A percentile compares a stretch with the other conserved stretches of the same genome.
These are phyloP conservation scores for Piper betle DNA, from an alignment of 164 flowering plant genomes.

Conservation along the genomic window DNA sequence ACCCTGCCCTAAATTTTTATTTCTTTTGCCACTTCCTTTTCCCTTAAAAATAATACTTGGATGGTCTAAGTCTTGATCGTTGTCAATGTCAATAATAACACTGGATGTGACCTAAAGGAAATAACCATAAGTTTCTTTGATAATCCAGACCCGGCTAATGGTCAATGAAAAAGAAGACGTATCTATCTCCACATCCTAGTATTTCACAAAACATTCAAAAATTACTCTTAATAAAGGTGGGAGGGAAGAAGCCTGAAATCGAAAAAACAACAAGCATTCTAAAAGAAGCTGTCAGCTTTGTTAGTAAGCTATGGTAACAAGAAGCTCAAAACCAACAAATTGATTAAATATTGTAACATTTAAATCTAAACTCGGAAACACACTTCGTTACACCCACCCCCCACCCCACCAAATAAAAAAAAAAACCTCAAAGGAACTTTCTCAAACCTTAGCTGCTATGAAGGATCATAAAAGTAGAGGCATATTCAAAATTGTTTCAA, in stretches of 20 bases:
- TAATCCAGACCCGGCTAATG: too few relatives aligned
- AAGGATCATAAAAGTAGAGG: too few relatives aligned
- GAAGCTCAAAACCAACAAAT: background rate
- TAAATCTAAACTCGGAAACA: too few relatives aligned
- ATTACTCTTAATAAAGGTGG: background rate
- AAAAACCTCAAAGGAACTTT: too few relatives aligned
- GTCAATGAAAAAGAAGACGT: too few relatives aligned
- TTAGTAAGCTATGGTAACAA: background rate
- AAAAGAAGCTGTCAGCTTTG: background rate
- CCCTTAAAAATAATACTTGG: constrained; percentile 1
- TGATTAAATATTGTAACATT: too few relatives aligned
- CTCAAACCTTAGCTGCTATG: too few relatives aligned
- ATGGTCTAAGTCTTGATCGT: constrained; percentile 6
- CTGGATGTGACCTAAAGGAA: constrained; percentile 9
- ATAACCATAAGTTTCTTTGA: too few relatives aligned
- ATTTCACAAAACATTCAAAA: background rate
- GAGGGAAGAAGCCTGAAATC: background rate
- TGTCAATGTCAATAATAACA: constrained; percentile 12
- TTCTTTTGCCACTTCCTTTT: constrained; percentile 3
- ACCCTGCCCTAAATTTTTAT: background rate
- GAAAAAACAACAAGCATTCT: background rate
- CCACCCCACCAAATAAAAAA: too few relatives aligned
- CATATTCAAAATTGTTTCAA: too few relatives aligned
- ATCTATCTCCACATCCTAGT: too few relatives aligned
- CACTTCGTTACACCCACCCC: too few relatives aligned